Evolutionary conservation across 2,329 filamentous ascomycete genomes (phyloP).

Genomic region (Rosellinia necatrix): DNA sequence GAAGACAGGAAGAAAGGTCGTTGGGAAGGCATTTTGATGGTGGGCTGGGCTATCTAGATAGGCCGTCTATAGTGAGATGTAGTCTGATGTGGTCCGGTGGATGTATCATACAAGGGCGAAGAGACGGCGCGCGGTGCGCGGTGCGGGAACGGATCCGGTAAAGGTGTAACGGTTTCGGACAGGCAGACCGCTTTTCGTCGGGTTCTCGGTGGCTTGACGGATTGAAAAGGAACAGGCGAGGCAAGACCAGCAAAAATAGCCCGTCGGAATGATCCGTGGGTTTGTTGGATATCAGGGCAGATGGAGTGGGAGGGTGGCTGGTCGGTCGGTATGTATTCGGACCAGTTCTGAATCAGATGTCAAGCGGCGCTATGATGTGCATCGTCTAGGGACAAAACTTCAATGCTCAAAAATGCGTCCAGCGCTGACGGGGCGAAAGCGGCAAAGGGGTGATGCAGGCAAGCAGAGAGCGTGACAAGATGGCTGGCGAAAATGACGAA

Average conservation of each 20-base stretch:
- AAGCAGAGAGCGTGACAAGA: not conserved
- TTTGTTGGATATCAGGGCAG: no score
- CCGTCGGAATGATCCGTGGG: no score
- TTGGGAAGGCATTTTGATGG: constrained; percentile 39
- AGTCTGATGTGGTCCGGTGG: not conserved
- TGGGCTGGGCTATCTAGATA: not conserved
- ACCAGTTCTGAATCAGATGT: not conserved
- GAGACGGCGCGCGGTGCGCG: no score
- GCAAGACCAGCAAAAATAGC: no score
- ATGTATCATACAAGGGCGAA: no score
- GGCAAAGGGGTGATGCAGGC: not conserved
- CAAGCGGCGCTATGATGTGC: not conserved
- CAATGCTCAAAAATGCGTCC: not conserved
- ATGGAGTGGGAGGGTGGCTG: not conserved
- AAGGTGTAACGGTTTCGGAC: not conserved
- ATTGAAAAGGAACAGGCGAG: not conserved
- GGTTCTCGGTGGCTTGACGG: not conserved
- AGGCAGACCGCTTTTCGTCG: not conserved
- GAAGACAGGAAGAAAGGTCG: constrained; percentile 43
- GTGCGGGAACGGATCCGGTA: no score
- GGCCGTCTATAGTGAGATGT: not conserved
- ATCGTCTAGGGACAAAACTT: not conserved
- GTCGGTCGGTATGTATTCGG: not conserved
- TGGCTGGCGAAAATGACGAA: not conserved
- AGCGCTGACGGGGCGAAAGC: not conserved